Conservation (phyloP, 83 land plant species). For the Diphasiastrum complanatum region DNA sequence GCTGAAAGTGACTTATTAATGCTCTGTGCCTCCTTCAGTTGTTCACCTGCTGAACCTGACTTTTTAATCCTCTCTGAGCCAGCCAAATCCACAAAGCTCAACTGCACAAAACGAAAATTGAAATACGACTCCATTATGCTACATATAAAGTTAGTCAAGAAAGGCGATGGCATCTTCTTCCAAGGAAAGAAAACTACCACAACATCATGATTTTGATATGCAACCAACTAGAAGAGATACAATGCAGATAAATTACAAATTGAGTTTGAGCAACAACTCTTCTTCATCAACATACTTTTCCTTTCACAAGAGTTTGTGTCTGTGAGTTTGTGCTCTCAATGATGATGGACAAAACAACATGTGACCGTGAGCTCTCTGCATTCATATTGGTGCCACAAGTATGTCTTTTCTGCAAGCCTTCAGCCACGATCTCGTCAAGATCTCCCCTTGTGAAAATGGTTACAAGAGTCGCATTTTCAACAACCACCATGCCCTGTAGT, state of each 20-base stretch:
- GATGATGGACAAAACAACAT: neutral
- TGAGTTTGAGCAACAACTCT: too few relatives aligned
- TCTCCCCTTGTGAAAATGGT: neutral
- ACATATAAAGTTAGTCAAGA: too few relatives aligned
- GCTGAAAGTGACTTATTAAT: conserved; percentile 98
- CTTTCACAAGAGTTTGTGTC: neutral
- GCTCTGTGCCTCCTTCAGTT: conserved; percentile 95
- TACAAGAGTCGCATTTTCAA: neutral
- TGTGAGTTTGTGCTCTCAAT: neutral
- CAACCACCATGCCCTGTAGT: neutral
- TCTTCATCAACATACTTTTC: neutral
- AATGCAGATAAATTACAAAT: too few relatives aligned
- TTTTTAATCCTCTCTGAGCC: conserved; percentile 98
- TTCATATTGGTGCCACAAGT: neutral
- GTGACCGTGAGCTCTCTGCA: neutral
- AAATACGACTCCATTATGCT: too few relatives aligned
- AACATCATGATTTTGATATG: too few relatives aligned
- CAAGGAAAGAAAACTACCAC: too few relatives aligned
- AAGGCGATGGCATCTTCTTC: too few relatives aligned
- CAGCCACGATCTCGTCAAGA: neutral
- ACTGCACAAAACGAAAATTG: conserved; percentile 40
- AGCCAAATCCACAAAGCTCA: conserved; percentile 97
- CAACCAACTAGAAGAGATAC: too few relatives aligned
- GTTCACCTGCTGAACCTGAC: conserved; percentile 82
- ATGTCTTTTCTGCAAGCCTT: neutral